Base-by-base conservation (phyloP, 805 yeast species). In the Cyberlindnera subsufficiens region DNA sequence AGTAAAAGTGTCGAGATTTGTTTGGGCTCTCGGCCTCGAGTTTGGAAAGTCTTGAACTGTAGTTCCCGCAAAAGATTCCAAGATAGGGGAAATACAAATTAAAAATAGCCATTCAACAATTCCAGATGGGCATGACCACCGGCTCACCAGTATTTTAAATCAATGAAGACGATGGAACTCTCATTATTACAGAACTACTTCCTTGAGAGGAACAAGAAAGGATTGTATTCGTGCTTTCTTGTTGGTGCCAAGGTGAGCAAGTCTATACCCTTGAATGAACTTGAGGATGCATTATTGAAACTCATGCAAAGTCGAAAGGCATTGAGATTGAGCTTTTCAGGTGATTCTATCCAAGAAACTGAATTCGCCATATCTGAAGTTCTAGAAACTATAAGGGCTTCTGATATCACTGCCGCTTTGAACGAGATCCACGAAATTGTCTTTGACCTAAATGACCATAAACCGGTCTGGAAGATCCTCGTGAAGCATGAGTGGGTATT, bases 381-480 rank as follows among this genome's bases (percentile, higher is more conserved):
- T 14, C 18, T 35, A 5, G 22, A 27, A 1, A 30, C 35, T 6
- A 15, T 43, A 5, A 42, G 42, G 20, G 7, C 15, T 9, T 31
- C 34, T 4, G 40, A 34, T 5, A 16, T 27, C 22, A n/a, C 31
- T 1, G 19, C 20, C 6, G 42, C 38, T 10, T 20, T 46, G 18
- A 20, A 31, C n/a, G 22, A 27, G 17, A 17, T 43, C 15, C 46
- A 42, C 18, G 37, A 38, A 16, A 31, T 29, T 2, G 8, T 13
- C 5, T 42, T 45, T 27, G 37, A 25, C 18, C 18, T 25, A 3
- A 33, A 39, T 3, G 13, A 22, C 2, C 19, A 18, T 4, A 17
- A 25, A 14, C 47, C 44, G 4, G 17, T 33, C 5, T 47, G 51
- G 51, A 43, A 40, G 30, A 9, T 46, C 5, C 27, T 38, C 22